These are phyloP conservation scores for Cercophora sp. DNA, from an alignment of 495 filamentous ascomycete species.

Conservation along the genomic window DNA sequence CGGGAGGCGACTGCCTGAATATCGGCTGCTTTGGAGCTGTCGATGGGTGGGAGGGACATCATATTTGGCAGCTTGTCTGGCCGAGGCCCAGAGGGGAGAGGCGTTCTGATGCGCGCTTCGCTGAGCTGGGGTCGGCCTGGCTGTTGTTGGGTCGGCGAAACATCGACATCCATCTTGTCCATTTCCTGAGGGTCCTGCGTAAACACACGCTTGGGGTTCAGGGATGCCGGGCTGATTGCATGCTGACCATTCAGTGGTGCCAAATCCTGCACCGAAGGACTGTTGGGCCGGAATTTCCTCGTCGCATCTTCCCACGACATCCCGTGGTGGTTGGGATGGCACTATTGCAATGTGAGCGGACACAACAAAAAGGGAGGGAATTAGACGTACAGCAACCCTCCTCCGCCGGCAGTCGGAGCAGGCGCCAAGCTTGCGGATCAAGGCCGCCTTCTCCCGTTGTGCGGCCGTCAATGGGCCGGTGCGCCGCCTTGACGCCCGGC, in stretches of 20 bases:
- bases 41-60: conserved; percentile 33
- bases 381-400: conserved; percentile 44
- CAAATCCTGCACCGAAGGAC: conserved; percentile 33
- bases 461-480: conserved; percentile 44
- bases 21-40: conserved; percentile 32
- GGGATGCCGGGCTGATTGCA: conserved; percentile 39
- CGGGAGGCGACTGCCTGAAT: conserved; percentile 38
- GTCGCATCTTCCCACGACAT: conserved; percentile 49
- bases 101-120: conserved; percentile 45
- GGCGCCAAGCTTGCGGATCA: conserved; percentile 48
- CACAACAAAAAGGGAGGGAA: not conserved
- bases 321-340: conserved; percentile 47
- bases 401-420: conserved; percentile 45
- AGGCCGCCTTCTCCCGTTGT: conserved; percentile 45
- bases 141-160: conserved; percentile 26
- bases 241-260: conserved; percentile 33
- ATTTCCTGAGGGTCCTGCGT: conserved; percentile 41
- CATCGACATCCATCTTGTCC: conserved; percentile 38
- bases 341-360: conserved; percentile 28
- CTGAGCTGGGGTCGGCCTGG: conserved; percentile 30
- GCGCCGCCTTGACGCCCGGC: conserved; percentile 42
- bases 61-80: conserved; percentile 36
- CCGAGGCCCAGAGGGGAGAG: conserved; percentile 43
- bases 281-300: conserved; percentile 39
- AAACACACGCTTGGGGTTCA: conserved; percentile 28